Conservation (phyloP, 208 protist species). For the Crithidia mellificae region DNA sequence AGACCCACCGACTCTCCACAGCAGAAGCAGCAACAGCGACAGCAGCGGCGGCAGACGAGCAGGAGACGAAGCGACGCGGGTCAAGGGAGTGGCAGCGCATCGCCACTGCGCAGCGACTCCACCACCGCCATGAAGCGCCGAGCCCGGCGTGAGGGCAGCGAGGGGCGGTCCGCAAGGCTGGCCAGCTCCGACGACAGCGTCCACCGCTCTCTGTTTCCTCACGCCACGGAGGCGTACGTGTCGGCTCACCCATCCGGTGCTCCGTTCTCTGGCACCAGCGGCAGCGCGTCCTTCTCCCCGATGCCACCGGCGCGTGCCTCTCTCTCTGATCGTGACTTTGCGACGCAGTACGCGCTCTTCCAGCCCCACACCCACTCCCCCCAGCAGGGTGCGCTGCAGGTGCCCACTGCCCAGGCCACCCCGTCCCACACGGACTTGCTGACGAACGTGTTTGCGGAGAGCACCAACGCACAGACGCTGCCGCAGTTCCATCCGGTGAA, state of each 20-base stretch:
- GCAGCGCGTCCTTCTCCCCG: background rate
- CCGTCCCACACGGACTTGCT: constrained; percentile 9
- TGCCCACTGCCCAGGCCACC: background rate
- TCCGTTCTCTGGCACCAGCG: constrained; percentile 1
- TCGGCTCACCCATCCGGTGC: background rate
- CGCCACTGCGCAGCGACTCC: no score
- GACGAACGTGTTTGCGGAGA: constrained; percentile 9
- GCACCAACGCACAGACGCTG: background rate
- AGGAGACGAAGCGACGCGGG: no score
- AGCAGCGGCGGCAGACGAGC: no score
- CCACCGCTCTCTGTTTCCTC: constrained; percentile 5
- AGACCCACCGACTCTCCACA: background rate
- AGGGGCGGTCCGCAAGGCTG: background rate
- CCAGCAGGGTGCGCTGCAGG: background rate
- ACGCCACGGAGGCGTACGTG: background rate
- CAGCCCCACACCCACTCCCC: constrained; percentile 12
- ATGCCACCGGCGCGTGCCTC: background rate
- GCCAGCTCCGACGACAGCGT: background rate
- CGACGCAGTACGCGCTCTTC: constrained; percentile 8
- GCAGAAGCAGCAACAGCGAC: background rate
- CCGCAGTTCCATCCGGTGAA: background rate
- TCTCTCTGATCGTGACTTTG: background rate
- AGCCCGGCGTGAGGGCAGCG: background rate
- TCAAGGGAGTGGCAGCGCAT: no score
- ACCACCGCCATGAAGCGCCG: no score